Percentiles rank a stretch among this genome's conserved stretches.
phyloP scores from a whole-genome alignment of 331 rosid species.

The Cydonia oblonga region DNA sequence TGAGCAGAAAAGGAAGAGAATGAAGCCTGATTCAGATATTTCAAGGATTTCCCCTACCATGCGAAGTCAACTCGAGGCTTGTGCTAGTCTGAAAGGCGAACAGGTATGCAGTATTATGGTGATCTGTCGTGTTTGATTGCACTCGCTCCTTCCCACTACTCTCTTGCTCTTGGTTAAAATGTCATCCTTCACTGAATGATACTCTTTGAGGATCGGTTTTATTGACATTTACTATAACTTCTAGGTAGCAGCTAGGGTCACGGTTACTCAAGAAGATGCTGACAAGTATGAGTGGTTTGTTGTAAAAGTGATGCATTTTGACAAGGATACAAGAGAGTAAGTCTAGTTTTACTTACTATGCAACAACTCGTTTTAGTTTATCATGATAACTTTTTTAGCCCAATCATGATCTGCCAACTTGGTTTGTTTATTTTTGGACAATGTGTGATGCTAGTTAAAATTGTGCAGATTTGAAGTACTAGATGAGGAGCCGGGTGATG shows the following conservation, averaged over 20 bases:
- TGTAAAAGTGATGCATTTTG: conserved; percentile 90
- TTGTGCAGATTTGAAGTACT: conserved; percentile 75
- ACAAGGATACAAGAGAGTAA: conserved; percentile 86
- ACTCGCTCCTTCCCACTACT: not conserved
- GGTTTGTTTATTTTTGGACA: not conserved
- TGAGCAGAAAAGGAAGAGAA: conserved; percentile 74
- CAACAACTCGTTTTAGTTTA: not conserved
- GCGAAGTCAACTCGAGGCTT: conserved; percentile 60
- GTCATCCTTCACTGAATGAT: not conserved
- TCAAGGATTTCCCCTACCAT: conserved; percentile 49
- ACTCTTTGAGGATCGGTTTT: not conserved
- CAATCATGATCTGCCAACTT: not conserved
- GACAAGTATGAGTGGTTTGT: conserved; percentile 94
- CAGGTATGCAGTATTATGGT: conserved; percentile 42
- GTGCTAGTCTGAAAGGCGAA: conserved; percentile 75
- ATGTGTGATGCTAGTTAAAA: not conserved
- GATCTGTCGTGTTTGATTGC: not conserved
- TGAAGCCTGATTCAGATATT: conserved; percentile 73
- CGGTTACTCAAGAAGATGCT: conserved; percentile 71
- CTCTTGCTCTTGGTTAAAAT: not conserved
- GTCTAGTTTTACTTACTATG: conserved; percentile 16
- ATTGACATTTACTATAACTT: conserved; percentile 16
- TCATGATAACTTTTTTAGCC: not conserved
- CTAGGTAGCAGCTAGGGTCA: conserved; percentile 96
- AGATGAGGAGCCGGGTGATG: conserved; percentile 97